These are phyloP conservation scores for Bondarzewia mesenterica DNA, from an alignment of 1,284 basidiomycete species.

Conservation along the genomic window DNA sequence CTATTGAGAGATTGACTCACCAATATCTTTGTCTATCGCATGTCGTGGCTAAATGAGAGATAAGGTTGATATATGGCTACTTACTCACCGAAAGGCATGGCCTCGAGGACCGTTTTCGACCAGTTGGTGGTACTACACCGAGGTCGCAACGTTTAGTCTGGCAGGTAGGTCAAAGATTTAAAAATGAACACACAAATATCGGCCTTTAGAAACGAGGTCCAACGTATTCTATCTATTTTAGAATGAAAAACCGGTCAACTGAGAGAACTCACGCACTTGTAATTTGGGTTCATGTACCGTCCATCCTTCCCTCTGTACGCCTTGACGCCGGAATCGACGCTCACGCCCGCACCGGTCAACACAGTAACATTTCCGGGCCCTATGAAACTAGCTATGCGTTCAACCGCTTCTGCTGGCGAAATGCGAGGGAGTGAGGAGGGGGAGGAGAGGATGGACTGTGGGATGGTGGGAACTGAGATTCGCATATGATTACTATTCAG, in stretches of 20 bases:
- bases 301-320: slow-evolving; percentile 83
- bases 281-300: slow-evolving; percentile 85
- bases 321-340: slow-evolving; percentile 87
- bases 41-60: no score
- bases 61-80: neutral
- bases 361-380: slow-evolving; percentile 60
- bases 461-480: slow-evolving; percentile 75
- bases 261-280: slow-evolving; percentile 52
- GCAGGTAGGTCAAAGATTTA: slow-evolving; percentile 1
- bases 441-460: slow-evolving; percentile 42
- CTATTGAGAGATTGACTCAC: no score
- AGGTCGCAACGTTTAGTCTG: neutral
- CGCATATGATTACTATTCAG: slow-evolving; percentile 49
- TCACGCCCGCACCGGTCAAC: slow-evolving; percentile 86
- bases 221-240: no score
- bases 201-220: no score
- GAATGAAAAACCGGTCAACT: neutral
- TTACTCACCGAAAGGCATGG: slow-evolving; percentile 51
- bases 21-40: slow-evolving; percentile 67
- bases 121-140: slow-evolving; percentile 67
- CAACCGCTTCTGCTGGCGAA: slow-evolving; percentile 47
- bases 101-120: slow-evolving; percentile 64
- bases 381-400: slow-evolving; percentile 63
- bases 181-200: slow-evolving; percentile 36
- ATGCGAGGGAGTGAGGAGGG: slow-evolving; percentile 31